These are phyloP conservation scores for Centrapalus pauciflorus DNA, from an alignment of 129 eudicot species.

Conservation along the genomic window DNA sequence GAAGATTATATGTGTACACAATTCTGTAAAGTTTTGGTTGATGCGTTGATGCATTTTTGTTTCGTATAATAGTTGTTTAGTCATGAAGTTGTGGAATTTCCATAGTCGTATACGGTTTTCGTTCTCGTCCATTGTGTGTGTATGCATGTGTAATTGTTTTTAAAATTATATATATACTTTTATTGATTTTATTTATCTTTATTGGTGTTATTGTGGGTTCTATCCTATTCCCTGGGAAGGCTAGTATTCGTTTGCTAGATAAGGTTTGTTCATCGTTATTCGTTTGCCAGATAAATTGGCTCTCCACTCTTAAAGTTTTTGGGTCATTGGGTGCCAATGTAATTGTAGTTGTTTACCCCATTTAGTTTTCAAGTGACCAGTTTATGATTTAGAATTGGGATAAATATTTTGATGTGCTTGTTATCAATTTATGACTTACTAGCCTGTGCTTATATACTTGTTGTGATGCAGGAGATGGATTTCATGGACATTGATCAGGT, in stretches of 20 bases:
- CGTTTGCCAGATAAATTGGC: background rate
- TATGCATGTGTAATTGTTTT: background rate
- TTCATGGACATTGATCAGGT: constrained; percentile 60
- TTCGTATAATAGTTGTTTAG: background rate
- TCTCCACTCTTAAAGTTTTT: background rate
- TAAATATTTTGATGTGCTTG: background rate
- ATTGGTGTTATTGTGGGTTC: background rate
- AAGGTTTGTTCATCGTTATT: background rate
- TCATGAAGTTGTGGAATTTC: background rate
- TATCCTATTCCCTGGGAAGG: background rate
- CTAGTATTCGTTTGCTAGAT: background rate
- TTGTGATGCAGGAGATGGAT: constrained; percentile 58
- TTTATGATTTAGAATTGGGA: background rate
- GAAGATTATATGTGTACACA: background rate
- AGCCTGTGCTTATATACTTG: background rate
- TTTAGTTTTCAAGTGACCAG: background rate
- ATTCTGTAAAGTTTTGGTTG: background rate
- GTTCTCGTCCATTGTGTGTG: background rate
- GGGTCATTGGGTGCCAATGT: background rate
- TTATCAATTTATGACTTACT: background rate
- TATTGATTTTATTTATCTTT: background rate
- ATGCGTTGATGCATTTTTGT: background rate
- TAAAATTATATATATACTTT: background rate
- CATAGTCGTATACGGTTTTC: background rate
- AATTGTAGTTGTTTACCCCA: background rate